Base-by-base conservation (phyloP, 164 flowering plant genomes). In the Santalum album region DNA sequence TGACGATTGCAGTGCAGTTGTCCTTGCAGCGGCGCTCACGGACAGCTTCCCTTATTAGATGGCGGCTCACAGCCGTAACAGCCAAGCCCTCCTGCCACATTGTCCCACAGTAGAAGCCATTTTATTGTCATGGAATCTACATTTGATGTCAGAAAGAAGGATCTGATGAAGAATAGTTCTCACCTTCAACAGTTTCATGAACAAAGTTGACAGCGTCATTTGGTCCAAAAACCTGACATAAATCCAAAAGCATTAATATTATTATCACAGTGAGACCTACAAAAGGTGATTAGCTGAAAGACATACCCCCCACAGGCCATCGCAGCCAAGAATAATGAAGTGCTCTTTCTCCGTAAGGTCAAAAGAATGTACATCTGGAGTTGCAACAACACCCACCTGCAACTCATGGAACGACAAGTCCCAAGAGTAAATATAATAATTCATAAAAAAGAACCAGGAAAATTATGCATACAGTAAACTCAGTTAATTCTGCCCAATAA, bases 221-320 rank as follows among this genome's bases (percentile, higher is more conserved):
- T 49, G 95, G 79, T 60, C 97, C 97, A 71, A 84, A 81, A 36
- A 90, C 97, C 97, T 90, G 76, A 60, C 49, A 52, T 23, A 38
- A 26, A 43, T 22, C 17, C 34, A 42, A 38, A 3, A 10, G 12
- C 17, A 19, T 29, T 53, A 1, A 46, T 52, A 9, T 34, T 15
- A 2, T 22, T 22, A 16, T 2, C 29, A 56, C 22, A 48, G 53
- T 32, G 25, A 49, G 21, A 17, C 21, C 4, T 42, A 42, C 21
- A 7, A 26, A 25, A 32, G 14, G 19, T 40, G 17, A 29, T 24
- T 40, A 55, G 45, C 9, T 14, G 42, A 48, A 63, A 63, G 34
- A 65, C 70, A 65, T 78, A 90, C 97, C 78, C 90, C 95, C 97
- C 97, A 90, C 19, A 90, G 81, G 57, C 97, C 97, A 75, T 90